phyloP scores from a whole-genome alignment of 257 asterid genomes.

The Forsythia viridissima region DNA sequence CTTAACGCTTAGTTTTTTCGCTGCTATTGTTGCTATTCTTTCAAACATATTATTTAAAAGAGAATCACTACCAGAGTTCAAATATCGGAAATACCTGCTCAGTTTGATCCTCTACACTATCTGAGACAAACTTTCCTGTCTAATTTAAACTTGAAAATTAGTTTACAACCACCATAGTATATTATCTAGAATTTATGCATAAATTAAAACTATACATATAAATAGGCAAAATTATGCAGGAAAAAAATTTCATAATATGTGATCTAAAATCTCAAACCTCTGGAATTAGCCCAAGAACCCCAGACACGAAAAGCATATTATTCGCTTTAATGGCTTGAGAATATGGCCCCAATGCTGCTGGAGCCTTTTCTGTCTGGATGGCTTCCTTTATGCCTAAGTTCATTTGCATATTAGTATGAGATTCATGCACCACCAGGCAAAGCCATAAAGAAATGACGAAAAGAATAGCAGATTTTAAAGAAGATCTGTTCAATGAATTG shows the following conservation, averaged over 20 bases:
- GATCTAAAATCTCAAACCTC: constrained; percentile 52
- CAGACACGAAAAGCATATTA: constrained; percentile 78
- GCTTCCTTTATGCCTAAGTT: constrained; percentile 66
- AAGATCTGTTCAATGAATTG: background rate
- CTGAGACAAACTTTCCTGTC: constrained; percentile 87
- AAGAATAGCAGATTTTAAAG: background rate
- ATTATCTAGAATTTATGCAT: background rate
- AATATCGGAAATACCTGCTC: constrained; percentile 68
- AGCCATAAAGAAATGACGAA: background rate
- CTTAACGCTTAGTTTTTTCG: background rate
- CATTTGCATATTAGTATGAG: constrained; percentile 22
- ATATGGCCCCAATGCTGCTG: constrained; percentile 94
- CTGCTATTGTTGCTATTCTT: background rate
- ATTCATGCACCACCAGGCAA: background rate
- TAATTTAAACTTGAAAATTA: constrained; percentile 33
- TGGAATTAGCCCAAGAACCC: constrained; percentile 71
- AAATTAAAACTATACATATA: background rate
- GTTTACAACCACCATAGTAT: background rate
- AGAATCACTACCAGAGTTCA: background rate
- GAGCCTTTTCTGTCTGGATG: constrained; percentile 84
- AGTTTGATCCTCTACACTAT: constrained; percentile 85
- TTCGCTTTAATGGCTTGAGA: constrained; percentile 90
- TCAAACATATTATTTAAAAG: background rate
- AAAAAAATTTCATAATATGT: background rate
- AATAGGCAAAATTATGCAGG: background rate